Base-by-base conservation (phyloP, 2,329 filamentous ascomycete genomes). In the Neodidymelliopsis sp. region DNA sequence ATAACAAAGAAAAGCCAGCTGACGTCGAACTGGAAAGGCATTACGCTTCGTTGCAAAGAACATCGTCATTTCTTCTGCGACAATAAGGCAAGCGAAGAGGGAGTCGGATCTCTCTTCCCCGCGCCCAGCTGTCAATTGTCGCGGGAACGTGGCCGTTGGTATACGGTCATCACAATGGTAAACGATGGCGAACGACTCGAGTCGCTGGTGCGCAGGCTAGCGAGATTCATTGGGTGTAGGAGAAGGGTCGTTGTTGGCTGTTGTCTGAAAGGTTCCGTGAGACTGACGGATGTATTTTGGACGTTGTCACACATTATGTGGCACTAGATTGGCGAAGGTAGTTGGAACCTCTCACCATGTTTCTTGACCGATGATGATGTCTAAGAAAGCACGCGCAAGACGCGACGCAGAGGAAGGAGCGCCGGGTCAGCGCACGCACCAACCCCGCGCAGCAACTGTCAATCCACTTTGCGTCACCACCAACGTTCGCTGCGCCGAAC, bases 341-440 rank as follows among this genome's bases (percentile, higher is more conserved):
- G 49, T 54, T 41, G 56, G 47, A 44, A 54, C 51, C 54, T 55
- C 46, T 47, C 44, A 34, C 29, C 34, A 28, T 54, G 56, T 37
- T 45, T 40, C 33, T 51, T 54, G 54, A 62, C 59, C 55, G 57
- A 59, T 56, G 42, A 52, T 35, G 50, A 41, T 39, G 28, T 50
- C 51, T 44, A 56, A 43, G 48, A 44, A 47, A 44, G 49, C 23
- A 46, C 34, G 27, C 30, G 49, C 22, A 42, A 28, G 10, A 47
- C 33, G 41, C 45, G 10, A 47, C 33, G 41, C 45, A 35, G 35
- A 55, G 57, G 56, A 53, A 57, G 35, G 53, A 58, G 51, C 57
- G 45, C 40, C 44, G 40, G 50, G 46, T 41, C 54, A 54, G 54
- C 54, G 56, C 60, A 47, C 54, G 27, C 48, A 37, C 36, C 22